A percentile compares a stretch with the other conserved stretches of the same genome.
Conservation (phyloP, 108 stramenopile genomes). For the Stephanodiscus triporus region DNA sequence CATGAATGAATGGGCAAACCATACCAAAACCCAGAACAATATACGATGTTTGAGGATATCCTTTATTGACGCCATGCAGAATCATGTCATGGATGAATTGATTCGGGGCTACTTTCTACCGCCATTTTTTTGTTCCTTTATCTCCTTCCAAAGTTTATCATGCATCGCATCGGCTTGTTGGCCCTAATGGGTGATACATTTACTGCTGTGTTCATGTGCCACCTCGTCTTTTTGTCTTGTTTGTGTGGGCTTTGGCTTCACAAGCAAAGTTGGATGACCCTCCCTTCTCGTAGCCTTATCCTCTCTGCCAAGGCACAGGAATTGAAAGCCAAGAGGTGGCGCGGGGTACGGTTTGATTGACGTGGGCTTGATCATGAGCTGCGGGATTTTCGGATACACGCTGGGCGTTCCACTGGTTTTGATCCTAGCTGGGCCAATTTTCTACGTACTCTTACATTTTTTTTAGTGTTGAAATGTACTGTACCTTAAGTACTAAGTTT, state of each 20-base stretch:
- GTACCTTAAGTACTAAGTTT: too few species aligned
- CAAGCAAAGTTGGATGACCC: too few species aligned
- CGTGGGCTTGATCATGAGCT: not conserved
- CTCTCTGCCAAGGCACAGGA: not conserved
- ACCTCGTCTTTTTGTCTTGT: not conserved
- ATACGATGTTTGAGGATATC: not conserved
- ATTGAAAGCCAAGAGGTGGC: not conserved
- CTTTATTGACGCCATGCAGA: constrained; percentile 1
- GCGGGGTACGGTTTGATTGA: not conserved
- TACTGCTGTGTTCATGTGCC: not conserved
- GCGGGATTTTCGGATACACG: not conserved
- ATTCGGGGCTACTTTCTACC: too few species aligned
- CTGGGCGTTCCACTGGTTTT: not conserved
- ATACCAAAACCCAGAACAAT: not conserved
- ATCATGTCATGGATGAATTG: not conserved
- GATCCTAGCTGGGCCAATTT: too few species aligned
- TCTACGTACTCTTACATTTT: too few species aligned
- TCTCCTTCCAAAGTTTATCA: not conserved
- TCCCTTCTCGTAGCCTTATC: not conserved
- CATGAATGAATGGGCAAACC: not conserved
- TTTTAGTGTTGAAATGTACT: too few species aligned
- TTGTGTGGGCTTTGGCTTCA: not conserved
- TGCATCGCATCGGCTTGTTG: not conserved
- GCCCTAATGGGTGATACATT: not conserved
- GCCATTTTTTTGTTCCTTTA: too few species aligned